Evolutionary conservation across 129 eudicot genomes (phyloP), one percentile per base, ranked within the genome.

Genomic region (Lactuca saligna): DNA sequence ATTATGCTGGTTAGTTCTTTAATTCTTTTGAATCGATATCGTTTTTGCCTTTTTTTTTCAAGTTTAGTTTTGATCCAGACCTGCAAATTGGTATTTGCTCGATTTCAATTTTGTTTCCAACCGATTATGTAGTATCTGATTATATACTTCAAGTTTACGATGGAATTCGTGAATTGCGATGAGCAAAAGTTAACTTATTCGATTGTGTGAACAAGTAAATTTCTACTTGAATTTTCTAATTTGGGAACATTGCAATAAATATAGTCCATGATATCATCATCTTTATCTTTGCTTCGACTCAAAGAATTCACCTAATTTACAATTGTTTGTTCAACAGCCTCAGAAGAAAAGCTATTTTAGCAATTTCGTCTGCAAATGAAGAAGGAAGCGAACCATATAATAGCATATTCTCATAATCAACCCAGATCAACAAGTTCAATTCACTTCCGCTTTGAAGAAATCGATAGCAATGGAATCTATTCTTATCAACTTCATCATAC

Each of bases 241-340:
- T 60, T 75, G n/a, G 57, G 61, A 12, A 48, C 25, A 56, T 42
- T 51, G 69, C 44, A 75, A 49, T 59, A 49, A 58, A 67, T 59
- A 53, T 2, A 2, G 44, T 62, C 50, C 37, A 33, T 38, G 17
- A 31, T 68, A 61, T 76, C 42, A 61, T 25, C 29, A 25, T 25
- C 29, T 25, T 68, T 59, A 66, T 17, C 48, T 51, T 60, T 67
- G 70, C 75, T 76, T 61, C 29, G 70, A 44, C 76, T 41, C 65
- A 33, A 68, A 38, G 65, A 54, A 69, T 61, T 61, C 32, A 61
- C 64, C 71, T 62, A 55, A 69, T 70, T 11, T 69, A 32, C 75
- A 68, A 17, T 41, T 54, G 11, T 16, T n/a, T 55, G 31, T 76
- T 75, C 35, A 75, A 75, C 80, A 75, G 80, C 57, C 64, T 62